A percentile compares a stretch with the other conserved stretches of the same genome.
phyloP scores from a whole-genome alignment of 768 basidiomycete genomes.

The Termitomyces sp. region DNA sequence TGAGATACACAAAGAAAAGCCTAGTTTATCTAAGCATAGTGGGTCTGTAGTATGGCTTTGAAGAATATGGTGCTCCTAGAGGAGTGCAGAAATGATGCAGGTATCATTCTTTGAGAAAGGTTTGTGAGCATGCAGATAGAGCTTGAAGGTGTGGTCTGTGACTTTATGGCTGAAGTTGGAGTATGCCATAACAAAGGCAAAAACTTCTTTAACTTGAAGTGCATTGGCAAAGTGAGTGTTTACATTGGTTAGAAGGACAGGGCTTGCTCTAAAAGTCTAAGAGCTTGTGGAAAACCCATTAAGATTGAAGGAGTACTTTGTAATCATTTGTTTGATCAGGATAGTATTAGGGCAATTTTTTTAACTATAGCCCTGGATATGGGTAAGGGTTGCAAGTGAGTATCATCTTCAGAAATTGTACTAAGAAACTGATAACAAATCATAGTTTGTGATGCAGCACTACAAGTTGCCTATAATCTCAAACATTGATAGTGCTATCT shows the following conservation, averaged over 20 bases:
- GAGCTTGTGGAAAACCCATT: too few relatives aligned
- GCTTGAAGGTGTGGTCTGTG: conserved; percentile 3
- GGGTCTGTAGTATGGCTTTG: conserved; percentile 26
- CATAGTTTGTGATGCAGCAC: conserved; percentile 27
- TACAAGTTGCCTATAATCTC: conserved; percentile 22
- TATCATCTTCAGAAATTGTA: not conserved
- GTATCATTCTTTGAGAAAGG: too few relatives aligned
- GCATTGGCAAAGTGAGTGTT: too few relatives aligned
- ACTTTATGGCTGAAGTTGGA: conserved; percentile 10
- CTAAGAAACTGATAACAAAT: conserved; percentile 10
- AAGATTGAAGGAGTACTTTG: too few relatives aligned
- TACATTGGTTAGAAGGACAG: too few relatives aligned
- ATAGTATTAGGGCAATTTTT: too few relatives aligned
- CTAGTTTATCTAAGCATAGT: conserved; percentile 18
- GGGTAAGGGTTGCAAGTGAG: too few relatives aligned
- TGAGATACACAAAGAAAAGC: conserved; percentile 18
- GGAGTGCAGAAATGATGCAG: not conserved
- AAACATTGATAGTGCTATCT: conserved; percentile 19
- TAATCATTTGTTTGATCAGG: conserved; percentile 26
- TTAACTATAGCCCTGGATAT: conserved; percentile 23
- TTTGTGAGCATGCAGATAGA: not conserved
- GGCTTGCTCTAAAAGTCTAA: too few relatives aligned
- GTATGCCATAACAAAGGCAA: conserved; percentile 5
- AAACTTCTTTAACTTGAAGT: conserved; percentile 28
- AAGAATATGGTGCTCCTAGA: conserved; percentile 35